Evolutionary conservation across 225 moss, liverwort and hornwort genomes (phyloP), one percentile per base, ranked within the genome.

Genomic region (Antitrichia curtipendula): DNA sequence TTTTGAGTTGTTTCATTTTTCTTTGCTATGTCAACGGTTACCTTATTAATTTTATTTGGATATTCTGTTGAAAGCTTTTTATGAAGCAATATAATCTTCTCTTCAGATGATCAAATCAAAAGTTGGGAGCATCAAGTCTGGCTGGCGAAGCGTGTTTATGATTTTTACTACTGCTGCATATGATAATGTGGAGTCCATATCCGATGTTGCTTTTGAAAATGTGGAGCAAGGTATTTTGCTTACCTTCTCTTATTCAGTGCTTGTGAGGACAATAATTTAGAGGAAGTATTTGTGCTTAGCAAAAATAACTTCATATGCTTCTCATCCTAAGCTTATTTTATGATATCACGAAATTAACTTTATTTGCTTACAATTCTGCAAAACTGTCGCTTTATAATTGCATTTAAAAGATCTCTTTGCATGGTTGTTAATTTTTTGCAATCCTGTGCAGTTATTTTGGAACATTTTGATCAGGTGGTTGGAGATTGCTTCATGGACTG

Each of bases 401-500:
- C 49, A 88, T 76, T 69, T 80, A 57, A 20, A 72, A 29, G 11
- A 61, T 80, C 53, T 83, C 41, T 64, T 18, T 45, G 28, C 54
- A 24, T 36, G n/a, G 29, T 89, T 22, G 43, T 85, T 82, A 34
- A 87, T 87, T 82, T 31, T 10, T 57, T 85, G 78, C 78, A 81
- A 84, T 87, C 41, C 75, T 88, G 75, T 93, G 94, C 95, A 98
- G 99, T 99, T 88, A 93, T 99, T 90, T 86, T 99, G 83, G 99
- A 99, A 91, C 99, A 99, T 93, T 99, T 99, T 93, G 98, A 99
- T 92, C 99, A 99, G 86, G 99, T 99, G 87, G 96, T 99, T 76
- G 99, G 99, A 84, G 99, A 99, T 89, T 99, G 99, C 92, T 96
- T 99, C 91, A 97, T 99, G 97, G 99, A 99, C 88, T 97, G 97